Evolutionary conservation across 2,329 filamentous ascomycete genomes (phyloP), one percentile per base, ranked within the genome.

Genomic region (Metarhizium humberi): DNA sequence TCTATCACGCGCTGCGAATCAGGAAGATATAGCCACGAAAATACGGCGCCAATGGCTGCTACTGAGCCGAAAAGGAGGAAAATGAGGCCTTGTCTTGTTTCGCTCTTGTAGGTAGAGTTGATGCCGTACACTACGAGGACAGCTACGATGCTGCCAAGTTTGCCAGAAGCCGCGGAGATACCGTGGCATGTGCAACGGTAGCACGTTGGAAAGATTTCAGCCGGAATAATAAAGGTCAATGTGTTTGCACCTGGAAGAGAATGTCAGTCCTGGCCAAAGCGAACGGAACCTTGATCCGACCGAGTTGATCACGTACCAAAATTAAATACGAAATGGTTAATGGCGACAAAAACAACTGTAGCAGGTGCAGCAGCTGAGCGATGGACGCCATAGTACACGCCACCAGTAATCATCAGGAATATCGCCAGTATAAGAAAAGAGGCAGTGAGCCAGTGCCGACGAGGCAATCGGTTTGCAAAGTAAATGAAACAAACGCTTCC

Each of bases 111-210:
- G 14, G 71, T 68, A 16, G 65, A 60, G 62, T 78, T 77, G 64
- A 79, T 77, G 54, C 73, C 76, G 60, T 75, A 78, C 2, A 79
- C 75, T 30, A 79, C 69, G 13, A 78, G 62, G 18, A 79, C 70
- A 51, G 77, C 78, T 5, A 78, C 66, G 52, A 84, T 75, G 56
- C 78, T 79, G 29, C 80, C 81, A 1, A 81, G 66, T 62, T 85
- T 85, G 11, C 81, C 82, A 0, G 77, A 75, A 0, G 81, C 81
- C 0, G 82, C 81, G 0, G 81, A 81, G 53, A 85, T 80, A 29
- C 81, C 81, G 61, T 84, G 81, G 56, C 80, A 84, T 0, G 81
- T 82, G 52, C 77, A 82, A 45, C 83, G 77, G 61, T 84, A 85
- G 58, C 77, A 76, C 2, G 82, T 86, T 0, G 81, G 82, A 63